These are phyloP conservation scores for Hypoxylon subgilvum DNA, from an alignment of 495 filamentous ascomycete genomes.

Conservation along the genomic window DNA sequence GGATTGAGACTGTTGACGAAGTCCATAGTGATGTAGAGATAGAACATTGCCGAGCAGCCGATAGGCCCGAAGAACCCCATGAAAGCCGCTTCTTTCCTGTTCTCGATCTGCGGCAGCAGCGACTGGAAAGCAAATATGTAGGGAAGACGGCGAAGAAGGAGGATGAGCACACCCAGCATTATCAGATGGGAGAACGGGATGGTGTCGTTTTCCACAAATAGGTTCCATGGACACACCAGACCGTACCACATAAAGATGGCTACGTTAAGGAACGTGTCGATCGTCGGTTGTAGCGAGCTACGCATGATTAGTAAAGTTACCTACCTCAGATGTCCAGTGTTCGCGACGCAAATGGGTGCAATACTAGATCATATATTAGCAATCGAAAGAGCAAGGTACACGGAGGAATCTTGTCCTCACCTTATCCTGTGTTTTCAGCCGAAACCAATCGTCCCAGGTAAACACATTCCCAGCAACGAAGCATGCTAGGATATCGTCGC, in stretches of 20 bases:
- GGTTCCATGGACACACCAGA: conserved; percentile 5
- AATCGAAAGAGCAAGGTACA: no score
- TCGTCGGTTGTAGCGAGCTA: conserved; percentile 9
- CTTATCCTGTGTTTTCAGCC: no score
- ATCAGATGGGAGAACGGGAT: conserved; percentile 78
- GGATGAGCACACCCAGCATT: conserved; percentile 73
- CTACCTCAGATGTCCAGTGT: no score
- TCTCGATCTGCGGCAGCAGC: conserved; percentile 70
- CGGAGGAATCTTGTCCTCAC: no score
- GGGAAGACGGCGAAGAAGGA: conserved; percentile 78
- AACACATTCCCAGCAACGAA: no score
- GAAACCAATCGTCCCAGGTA: no score
- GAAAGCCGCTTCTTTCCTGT: conserved; percentile 72
- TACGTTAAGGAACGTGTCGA: conserved; percentile 12
- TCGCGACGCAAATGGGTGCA: no score
- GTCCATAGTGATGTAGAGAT: conserved; percentile 77
- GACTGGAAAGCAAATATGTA: conserved; percentile 74
- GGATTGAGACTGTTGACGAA: conserved; percentile 61
- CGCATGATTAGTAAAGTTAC: neutral
- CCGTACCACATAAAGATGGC: conserved; percentile 14
- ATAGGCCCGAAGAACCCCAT: conserved; percentile 93
- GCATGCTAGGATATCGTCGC: no score
- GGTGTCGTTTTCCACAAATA: conserved; percentile 67
- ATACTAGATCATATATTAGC: no score
- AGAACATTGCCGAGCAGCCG: conserved; percentile 89